phyloP scores from a whole-genome alignment of 805 yeast species.

The Kuraishia piskuri region DNA sequence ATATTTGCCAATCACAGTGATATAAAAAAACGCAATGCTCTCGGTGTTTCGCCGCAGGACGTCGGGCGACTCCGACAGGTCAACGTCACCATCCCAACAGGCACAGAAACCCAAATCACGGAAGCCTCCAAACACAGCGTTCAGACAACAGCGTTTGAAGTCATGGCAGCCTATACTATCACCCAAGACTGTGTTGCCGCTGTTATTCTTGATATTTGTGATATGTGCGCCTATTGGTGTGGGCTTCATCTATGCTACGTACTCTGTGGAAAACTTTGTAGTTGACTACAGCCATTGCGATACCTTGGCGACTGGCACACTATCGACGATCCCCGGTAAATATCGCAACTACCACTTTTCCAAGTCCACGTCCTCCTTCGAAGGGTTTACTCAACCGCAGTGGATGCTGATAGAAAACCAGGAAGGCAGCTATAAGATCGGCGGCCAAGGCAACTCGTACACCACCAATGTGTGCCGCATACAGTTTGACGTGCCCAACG shows the following conservation, averaged over 20 bases:
- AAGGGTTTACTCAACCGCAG: conserved; percentile 33
- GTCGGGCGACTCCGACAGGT: conserved; percentile 19
- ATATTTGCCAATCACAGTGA: no score
- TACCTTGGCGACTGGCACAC: conserved; percentile 26
- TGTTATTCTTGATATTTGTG: conserved; percentile 63
- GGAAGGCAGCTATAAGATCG: conserved; percentile 18
- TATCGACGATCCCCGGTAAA: conserved; percentile 46
- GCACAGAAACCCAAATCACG: conserved; percentile 30
- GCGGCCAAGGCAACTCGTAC: conserved; percentile 20
- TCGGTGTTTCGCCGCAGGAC: conserved; percentile 6
- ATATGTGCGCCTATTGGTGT: conserved; percentile 90
- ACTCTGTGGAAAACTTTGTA: conserved; percentile 64
- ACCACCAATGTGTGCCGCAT: conserved; percentile 45
- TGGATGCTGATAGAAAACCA: conserved; percentile 46
- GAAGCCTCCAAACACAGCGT: conserved; percentile 66
- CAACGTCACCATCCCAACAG: conserved; percentile 8
- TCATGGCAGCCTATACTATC: conserved; percentile 82
- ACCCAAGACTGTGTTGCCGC: conserved; percentile 84
- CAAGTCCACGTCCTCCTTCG: conserved; percentile 20
- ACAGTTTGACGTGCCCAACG: conserved; percentile 64
- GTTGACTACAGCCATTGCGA: conserved; percentile 73
- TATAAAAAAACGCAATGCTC: not conserved
- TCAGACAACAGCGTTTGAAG: conserved; percentile 60
- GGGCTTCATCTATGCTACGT: conserved; percentile 71
- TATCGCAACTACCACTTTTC: conserved; percentile 58